phyloP scores from a whole-genome alignment of 768 basidiomycete genomes.

The Hygrophorus russula region DNA sequence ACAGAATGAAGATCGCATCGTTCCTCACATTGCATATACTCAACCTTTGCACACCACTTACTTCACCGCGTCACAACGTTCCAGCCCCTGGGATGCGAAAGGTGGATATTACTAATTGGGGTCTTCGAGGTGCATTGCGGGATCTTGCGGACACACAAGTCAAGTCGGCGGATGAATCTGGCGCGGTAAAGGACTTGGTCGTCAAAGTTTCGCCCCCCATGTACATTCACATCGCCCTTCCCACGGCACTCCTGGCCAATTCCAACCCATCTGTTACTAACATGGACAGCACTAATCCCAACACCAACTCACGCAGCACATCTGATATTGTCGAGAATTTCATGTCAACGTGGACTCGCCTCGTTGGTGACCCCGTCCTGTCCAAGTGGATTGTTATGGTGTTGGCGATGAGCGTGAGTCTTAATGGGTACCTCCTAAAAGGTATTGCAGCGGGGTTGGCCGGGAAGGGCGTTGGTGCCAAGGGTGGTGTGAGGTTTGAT shows the following conservation, averaged over 20 bases:
- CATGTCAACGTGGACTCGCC: conserved; percentile 81
- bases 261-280: conserved; percentile 17
- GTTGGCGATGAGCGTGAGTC: conserved; percentile 72
- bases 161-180: neutral
- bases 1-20: conserved; percentile 53
- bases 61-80: conserved; percentile 37
- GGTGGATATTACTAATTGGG: conserved; percentile 61
- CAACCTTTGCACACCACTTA: conserved; percentile 87
- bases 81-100: conserved; percentile 27
- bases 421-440: conserved; percentile 92
- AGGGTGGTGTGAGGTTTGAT: conserved; percentile 16
- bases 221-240: conserved; percentile 36
- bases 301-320: no score
- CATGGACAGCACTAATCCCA: conserved; percentile 20
- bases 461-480: conserved; percentile 14
- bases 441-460: conserved; percentile 56
- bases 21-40: conserved; percentile 88
- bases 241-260: conserved; percentile 11
- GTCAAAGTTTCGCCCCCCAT: conserved; percentile 56
- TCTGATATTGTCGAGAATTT: conserved; percentile 66
- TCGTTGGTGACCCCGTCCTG: conserved; percentile 90
- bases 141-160: conserved; percentile 33
- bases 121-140: conserved; percentile 46
- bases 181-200: conserved; percentile 27
- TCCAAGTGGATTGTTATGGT: conserved; percentile 92